Conservation (phyloP, 148 eudicot species). For the Rhododendron ferrugineum region DNA sequence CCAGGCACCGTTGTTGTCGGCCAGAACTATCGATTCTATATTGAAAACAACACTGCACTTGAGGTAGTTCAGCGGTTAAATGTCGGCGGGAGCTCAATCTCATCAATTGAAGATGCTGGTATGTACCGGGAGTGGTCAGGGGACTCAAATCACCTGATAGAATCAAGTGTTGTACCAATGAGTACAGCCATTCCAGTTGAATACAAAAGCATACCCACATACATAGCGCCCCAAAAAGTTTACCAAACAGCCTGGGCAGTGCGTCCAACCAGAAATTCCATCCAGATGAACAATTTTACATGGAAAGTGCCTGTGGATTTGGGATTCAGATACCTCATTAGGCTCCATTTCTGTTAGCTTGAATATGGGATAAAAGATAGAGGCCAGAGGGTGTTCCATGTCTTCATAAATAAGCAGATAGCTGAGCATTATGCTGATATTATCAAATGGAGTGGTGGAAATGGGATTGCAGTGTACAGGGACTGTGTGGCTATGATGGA, state of each 20-base stretch:
- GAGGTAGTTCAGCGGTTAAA: conserved; percentile 20
- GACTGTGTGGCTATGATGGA: neutral
- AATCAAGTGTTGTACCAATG: neutral
- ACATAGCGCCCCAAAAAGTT: conserved; percentile 27
- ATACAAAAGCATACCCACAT: conserved; percentile 10
- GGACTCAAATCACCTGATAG: conserved; percentile 3
- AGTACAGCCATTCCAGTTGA: conserved; percentile 5
- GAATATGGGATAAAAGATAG: neutral
- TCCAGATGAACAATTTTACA: neutral
- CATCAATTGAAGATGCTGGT: conserved; percentile 3
- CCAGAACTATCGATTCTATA: neutral
- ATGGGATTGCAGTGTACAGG: neutral
- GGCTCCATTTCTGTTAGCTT: neutral
- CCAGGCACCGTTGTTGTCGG: neutral
- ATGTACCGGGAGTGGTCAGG: conserved; percentile 26
- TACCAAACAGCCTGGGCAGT: conserved; percentile 20
- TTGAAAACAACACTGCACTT: neutral
- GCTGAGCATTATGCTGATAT: neutral
- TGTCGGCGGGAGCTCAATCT: neutral
- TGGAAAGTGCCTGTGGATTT: neutral
- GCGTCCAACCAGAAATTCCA: neutral
- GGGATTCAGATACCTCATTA: neutral
- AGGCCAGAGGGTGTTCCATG: neutral
- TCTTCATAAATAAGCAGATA: neutral
- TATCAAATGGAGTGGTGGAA: neutral